Evolutionary conservation across 768 basidiomycete genomes (phyloP), one percentile per base, ranked within the genome.

Genomic region (Tremella mesenterica): DNA sequence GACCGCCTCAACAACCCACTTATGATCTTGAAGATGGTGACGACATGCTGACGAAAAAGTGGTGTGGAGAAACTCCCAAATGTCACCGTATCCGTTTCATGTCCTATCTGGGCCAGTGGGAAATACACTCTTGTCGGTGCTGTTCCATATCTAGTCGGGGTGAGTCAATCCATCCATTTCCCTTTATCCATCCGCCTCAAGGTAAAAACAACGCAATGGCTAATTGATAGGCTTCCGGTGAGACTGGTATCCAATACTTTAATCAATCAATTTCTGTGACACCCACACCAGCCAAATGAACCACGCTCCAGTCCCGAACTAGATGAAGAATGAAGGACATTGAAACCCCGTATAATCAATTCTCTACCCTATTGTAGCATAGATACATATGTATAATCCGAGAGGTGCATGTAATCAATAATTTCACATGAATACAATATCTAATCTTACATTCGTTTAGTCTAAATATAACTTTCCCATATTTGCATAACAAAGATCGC

Each of bases 211-310:
- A 34, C 5, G 30, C 13, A 7, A 5, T 14, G n/a, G 47, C 29
- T 31, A 16, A 48, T 38, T 38, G 4, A 23, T 25, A 48, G 48
- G 53, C 47, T 7, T 54, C 53, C 10, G 53, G 52, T 25, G 48
- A 34, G 20, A 58, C 57, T 13, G 48, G 52, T 14, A 54, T 58
- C 43, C n/a, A 44, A 21, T 58, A 58, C 36, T 58, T 50, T 44
- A 58, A 52, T 29, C 50, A 47, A 18, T 25, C 43, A 8, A 47
- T 57, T 20, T 44, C 51, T 29, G 41, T 52, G 38, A 4, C 38
- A 4, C 38, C 38, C 38, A 41, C n/a, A n/a, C 14, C 38, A 8
- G 33, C 33, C 33, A 18, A 34, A 18, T 18, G 33, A 34, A 10
- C n/a, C n/a, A n/a, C n/a, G n/a, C n/a, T n/a, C n/a, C n/a, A n/a